phyloP scores from a whole-genome alignment of 306 rosid species.

The Cicer arietinum region DNA sequence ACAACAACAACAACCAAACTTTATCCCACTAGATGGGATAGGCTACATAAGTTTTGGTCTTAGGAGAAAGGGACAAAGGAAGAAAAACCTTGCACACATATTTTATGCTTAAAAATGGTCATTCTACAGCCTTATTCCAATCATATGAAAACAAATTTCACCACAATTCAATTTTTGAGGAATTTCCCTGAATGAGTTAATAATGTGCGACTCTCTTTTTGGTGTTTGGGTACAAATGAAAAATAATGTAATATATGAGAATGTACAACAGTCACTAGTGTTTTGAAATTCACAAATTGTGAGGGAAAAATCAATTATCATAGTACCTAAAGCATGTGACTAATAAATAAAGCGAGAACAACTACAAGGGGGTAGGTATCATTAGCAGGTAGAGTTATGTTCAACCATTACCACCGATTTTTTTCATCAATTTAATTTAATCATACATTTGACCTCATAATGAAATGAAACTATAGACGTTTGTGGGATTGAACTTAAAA shows the following conservation, averaged over 20 bases:
- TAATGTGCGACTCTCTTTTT: conserved; percentile 15
- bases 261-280: not conserved
- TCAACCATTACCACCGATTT: not conserved
- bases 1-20: not conserved
- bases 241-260: not conserved
- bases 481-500: conserved; percentile 3
- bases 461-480: not conserved
- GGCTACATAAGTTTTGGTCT: conserved; percentile 1
- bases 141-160: conserved; percentile 25
- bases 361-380: not conserved
- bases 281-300: not conserved
- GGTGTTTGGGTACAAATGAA: conserved; percentile 8
- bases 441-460: not conserved
- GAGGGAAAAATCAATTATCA: not conserved
- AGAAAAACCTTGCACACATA: conserved; percentile 4
- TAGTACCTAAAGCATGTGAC: not conserved
- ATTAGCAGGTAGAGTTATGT: not conserved
- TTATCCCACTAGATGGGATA: conserved; percentile 5
- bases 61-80: conserved; percentile 30
- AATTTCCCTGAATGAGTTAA: conserved; percentile 14
- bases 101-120: conserved; percentile 41
- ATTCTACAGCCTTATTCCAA: conserved; percentile 29
- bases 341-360: not conserved
- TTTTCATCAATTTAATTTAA: conserved; percentile 9
- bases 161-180: conserved; percentile 35